phyloP scores from a whole-genome alignment of 352 stramenopile genomes.

The Phytopythium ostracodes region DNA sequence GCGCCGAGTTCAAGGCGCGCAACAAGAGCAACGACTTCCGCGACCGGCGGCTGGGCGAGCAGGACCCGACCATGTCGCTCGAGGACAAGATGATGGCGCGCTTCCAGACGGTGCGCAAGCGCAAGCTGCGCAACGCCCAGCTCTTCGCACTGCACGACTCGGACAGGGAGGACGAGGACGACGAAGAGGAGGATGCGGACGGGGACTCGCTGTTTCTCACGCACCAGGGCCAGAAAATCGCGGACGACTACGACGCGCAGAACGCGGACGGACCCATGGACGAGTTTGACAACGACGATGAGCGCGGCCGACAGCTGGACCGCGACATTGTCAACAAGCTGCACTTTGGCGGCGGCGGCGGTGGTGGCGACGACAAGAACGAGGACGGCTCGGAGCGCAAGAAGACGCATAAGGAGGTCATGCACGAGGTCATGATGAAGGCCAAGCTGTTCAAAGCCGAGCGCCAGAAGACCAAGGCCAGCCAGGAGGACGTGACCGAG shows the following conservation, averaged over 20 bases:
- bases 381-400: slow-evolving; percentile 31
- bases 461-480: slow-evolving; percentile 82
- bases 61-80: slow-evolving; percentile 81
- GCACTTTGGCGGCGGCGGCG: slow-evolving; percentile 75
- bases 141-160: slow-evolving; percentile 77
- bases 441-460: slow-evolving; percentile 88
- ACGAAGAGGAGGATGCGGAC: slow-evolving; percentile 33
- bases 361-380: slow-evolving; percentile 16
- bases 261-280: slow-evolving; percentile 46
- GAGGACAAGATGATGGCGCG: slow-evolving; percentile 92
- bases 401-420: slow-evolving; percentile 87
- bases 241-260: slow-evolving; percentile 65
- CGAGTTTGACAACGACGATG: slow-evolving; percentile 70
- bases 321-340: slow-evolving; percentile 80
- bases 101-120: slow-evolving; percentile 88
- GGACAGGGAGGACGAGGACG: slow-evolving; percentile 63
- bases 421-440: slow-evolving; percentile 92
- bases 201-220: slow-evolving; percentile 59
- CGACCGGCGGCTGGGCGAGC: slow-evolving; percentile 82
- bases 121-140: slow-evolving; percentile 72
- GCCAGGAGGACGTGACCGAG: slow-evolving; percentile 76
- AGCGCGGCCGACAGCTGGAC: slow-evolving; percentile 67
- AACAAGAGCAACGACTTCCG: slow-evolving; percentile 90
- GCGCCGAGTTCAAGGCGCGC: slow-evolving; percentile 71
- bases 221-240: slow-evolving; percentile 65